These are phyloP conservation scores for Beauveria sp. DNA, from an alignment of 2,329 filamentous ascomycete species.

Conservation along the genomic window DNA sequence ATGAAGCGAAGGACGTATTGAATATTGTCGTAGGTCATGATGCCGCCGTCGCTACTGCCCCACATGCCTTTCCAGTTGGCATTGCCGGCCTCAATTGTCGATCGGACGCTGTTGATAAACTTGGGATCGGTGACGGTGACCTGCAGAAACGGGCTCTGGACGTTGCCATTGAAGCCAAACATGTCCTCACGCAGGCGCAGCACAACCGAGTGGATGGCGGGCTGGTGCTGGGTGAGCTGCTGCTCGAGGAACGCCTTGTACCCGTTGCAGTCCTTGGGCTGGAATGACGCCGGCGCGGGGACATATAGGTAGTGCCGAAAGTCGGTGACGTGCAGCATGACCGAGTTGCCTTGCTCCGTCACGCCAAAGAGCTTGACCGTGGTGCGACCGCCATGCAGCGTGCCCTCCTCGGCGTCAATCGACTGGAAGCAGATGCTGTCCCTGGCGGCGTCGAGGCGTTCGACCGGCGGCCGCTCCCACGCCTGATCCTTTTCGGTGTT, in stretches of 20 bases:
- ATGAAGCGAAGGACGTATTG: constrained; percentile 95
- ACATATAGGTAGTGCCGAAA: constrained; percentile 97
- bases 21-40: constrained; percentile 92
- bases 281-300: constrained; percentile 76
- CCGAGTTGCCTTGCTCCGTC: constrained; percentile 75
- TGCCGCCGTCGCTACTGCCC: constrained; percentile 59
- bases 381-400: constrained; percentile 63
- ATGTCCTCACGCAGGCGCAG: constrained; percentile 85
- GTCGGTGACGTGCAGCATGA: constrained; percentile 88
- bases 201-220: constrained; percentile 70
- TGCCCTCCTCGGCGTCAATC: constrained; percentile 91
- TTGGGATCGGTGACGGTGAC: constrained; percentile 89
- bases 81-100: constrained; percentile 63
- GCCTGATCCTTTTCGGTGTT: constrained; percentile 91
- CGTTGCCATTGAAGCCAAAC: constrained; percentile 89
- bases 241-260: constrained; percentile 78
- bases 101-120: constrained; percentile 68
- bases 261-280: constrained; percentile 64
- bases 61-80: constrained; percentile 91
- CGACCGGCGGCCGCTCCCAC: constrained; percentile 62
- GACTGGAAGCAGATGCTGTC: constrained; percentile 85
- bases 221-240: constrained; percentile 64
- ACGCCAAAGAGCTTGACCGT: constrained; percentile 92
- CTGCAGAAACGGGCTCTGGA: constrained; percentile 85
- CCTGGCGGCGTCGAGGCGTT: constrained; percentile 45